These are phyloP conservation scores for Aspergillus sclerotioniger DNA, from an alignment of 495 filamentous ascomycete genomes.

Conservation along the genomic window DNA sequence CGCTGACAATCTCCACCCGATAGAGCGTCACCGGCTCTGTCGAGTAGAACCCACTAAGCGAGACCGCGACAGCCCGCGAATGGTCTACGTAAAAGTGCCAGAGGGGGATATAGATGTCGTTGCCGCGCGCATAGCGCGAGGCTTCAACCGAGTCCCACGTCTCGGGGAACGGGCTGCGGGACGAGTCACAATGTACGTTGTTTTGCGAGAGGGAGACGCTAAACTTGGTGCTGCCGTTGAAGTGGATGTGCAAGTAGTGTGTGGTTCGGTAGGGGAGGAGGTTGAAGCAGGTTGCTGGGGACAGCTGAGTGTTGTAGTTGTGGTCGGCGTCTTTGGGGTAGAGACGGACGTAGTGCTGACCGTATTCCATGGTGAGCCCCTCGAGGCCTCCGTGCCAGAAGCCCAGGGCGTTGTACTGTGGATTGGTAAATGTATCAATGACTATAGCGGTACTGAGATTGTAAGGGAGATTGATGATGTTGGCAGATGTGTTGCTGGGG, in stretches of 20 bases:
- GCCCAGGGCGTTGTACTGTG: conserved; percentile 58
- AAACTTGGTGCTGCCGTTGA: conserved; percentile 65
- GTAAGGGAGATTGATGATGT: conserved; percentile 23
- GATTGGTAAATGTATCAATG: conserved; percentile 63
- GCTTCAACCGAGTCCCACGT: conserved; percentile 75
- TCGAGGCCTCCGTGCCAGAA: conserved; percentile 73
- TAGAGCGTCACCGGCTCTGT: conserved; percentile 50
- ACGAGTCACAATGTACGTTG: conserved; percentile 60
- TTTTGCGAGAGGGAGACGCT: conserved; percentile 71
- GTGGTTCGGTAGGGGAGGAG: conserved; percentile 49
- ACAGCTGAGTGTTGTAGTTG: conserved; percentile 66
- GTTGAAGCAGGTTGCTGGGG: conserved; percentile 55
- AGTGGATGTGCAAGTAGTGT: conserved; percentile 67
- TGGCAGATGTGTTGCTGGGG: not conserved
- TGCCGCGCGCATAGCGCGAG: conserved; percentile 50
- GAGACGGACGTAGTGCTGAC: conserved; percentile 53
- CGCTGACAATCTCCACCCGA: conserved; percentile 62
- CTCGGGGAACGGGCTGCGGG: conserved; percentile 63
- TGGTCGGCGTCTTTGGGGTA: conserved; percentile 66
- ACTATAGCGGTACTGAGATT: conserved; percentile 39
- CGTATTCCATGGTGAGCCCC: conserved; percentile 51
- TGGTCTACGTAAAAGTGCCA: conserved; percentile 68
- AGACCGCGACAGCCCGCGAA: conserved; percentile 58
- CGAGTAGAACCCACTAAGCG: conserved; percentile 67
- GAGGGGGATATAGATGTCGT: conserved; percentile 73